Evolutionary conservation across 139 green algal genomes (phyloP).

Genomic region (Nannochloris sp.): DNA sequence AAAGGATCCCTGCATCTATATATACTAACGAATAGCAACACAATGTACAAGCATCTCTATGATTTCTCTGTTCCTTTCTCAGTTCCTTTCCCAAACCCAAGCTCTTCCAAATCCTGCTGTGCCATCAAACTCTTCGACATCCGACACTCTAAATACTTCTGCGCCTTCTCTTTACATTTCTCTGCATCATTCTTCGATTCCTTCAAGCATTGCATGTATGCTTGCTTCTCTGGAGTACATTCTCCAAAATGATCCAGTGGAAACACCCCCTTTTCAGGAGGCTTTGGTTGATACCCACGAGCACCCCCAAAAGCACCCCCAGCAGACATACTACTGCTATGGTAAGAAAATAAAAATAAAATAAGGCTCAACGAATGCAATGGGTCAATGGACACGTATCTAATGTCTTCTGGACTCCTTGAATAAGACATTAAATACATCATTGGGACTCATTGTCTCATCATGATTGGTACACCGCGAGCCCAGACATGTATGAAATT

Average conservation of each 20-base stretch:
- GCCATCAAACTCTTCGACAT: constrained; percentile 87
- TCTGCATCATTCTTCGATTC: constrained; percentile 41
- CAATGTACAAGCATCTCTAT: no score
- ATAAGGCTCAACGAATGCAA: no score
- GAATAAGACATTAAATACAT: not conserved
- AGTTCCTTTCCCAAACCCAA: constrained; percentile 45
- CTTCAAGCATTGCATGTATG: constrained; percentile 76
- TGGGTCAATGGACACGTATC: no score
- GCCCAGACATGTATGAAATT: not conserved
- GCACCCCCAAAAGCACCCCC: constrained; percentile 55
- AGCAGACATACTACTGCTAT: constrained; percentile 14
- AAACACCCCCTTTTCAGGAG: constrained; percentile 95
- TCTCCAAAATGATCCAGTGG: constrained; percentile 93
- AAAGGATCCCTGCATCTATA: not conserved
- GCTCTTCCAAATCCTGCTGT: constrained; percentile 53
- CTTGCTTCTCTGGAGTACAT: constrained; percentile 71
- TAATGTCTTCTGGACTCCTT: not conserved
- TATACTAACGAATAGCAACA: no score
- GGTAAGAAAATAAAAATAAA: no score
- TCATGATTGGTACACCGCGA: no score
- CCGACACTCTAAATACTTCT: constrained; percentile 78
- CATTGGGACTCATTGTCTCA: no score
- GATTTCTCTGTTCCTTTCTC: no score
- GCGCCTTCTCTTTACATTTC: constrained; percentile 57
- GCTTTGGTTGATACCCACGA: constrained; percentile 41